Percentiles rank a stretch among this genome's conserved stretches.
Conservation (phyloP, 1,284 basidiomycete genomes). For the Pterula multifida region DNA sequence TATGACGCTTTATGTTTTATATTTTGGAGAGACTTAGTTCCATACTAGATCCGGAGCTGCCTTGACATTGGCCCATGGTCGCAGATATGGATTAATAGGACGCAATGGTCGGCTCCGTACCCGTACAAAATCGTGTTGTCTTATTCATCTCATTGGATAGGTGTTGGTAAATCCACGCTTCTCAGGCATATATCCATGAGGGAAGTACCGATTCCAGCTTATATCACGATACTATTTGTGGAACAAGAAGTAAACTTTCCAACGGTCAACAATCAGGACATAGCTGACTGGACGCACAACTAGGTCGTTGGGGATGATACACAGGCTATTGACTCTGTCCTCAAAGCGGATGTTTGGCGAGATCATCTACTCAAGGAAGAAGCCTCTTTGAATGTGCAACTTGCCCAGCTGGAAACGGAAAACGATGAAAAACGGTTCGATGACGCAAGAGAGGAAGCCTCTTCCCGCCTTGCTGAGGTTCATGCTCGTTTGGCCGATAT, state of each 20-base stretch:
- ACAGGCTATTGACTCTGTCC: conserved; percentile 82
- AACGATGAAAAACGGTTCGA: conserved; percentile 68
- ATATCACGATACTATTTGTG: conserved; percentile 96
- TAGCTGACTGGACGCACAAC: conserved; percentile 1
- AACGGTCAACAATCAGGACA: background rate
- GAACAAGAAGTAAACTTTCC: conserved; percentile 77
- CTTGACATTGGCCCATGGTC: conserved; percentile 81
- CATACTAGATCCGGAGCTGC: conserved; percentile 60
- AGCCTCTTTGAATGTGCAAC: conserved; percentile 55
- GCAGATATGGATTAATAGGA: conserved; percentile 80
- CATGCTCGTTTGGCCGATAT: conserved; percentile 89
- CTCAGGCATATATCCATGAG: conserved; percentile 91
- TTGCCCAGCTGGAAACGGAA: conserved; percentile 63
- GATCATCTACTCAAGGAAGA: conserved; percentile 85
- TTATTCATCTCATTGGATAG: conserved; percentile 19
- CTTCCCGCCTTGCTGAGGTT: conserved; percentile 80
- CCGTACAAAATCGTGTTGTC: conserved; percentile 5
- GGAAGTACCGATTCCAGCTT: conserved; percentile 85
- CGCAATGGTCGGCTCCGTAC: conserved; percentile 45
- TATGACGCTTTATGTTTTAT: conserved; percentile 28
- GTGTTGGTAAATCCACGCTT: conserved; percentile 98
- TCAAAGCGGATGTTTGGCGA: conserved; percentile 95
- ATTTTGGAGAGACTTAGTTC: background rate
- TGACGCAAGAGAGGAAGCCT: conserved; percentile 79
- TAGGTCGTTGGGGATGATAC: conserved; percentile 91